Evolutionary conservation across 73 alveolate species (phyloP).

Genomic region (Symbiodinium pilosum): DNA sequence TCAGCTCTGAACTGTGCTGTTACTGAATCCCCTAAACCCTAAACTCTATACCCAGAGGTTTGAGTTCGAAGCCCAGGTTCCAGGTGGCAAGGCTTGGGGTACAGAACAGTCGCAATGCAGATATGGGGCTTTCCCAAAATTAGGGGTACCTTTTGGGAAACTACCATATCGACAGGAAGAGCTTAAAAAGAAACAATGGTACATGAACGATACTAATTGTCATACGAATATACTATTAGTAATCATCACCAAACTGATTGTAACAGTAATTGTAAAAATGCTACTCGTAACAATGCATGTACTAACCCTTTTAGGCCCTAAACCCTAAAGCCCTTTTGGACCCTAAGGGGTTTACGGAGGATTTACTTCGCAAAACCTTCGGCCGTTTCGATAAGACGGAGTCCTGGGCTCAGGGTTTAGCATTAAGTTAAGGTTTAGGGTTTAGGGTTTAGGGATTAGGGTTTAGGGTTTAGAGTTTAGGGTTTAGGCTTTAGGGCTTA

Average conservation of each 20-base stretch:
- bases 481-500: not conserved
- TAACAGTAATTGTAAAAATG: too few relatives aligned
- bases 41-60: not conserved
- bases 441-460: too few relatives aligned
- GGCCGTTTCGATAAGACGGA: constrained; percentile 91
- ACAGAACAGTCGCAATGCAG: too few relatives aligned
- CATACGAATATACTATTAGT: too few relatives aligned
- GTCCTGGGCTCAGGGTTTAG: not conserved
- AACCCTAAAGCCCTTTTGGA: not conserved
- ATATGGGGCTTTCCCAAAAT: too few relatives aligned
- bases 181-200: too few relatives aligned
- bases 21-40: not conserved
- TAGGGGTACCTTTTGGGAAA: too few relatives aligned
- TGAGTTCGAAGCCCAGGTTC: not conserved
- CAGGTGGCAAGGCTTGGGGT: too few relatives aligned
- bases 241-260: not conserved
- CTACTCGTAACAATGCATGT: too few relatives aligned
- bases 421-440: not conserved
- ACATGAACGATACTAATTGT: too few relatives aligned
- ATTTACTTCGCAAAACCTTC: constrained; percentile 65
- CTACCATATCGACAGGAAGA: too few relatives aligned
- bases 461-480: not conserved
- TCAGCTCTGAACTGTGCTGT: too few relatives aligned
- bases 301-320: not conserved
- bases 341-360: not conserved